Conservation (phyloP, 208 protist genomes). For the Trypanosomatidae sp. region DNA sequence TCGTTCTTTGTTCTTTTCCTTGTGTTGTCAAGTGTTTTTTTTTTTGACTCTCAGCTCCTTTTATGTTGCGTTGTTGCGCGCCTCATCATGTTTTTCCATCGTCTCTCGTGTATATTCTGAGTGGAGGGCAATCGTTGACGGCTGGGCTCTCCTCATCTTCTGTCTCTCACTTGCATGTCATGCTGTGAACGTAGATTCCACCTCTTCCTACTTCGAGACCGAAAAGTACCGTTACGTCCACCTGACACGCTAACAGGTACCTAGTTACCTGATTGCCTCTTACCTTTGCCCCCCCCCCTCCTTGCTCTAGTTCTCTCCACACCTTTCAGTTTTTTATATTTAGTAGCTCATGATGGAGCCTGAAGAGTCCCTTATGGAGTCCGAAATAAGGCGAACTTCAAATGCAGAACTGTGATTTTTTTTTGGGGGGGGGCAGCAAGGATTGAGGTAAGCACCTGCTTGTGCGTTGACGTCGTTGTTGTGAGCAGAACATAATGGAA, state of each 20-base stretch:
- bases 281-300: background rate
- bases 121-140: background rate
- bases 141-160: background rate
- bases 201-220: too few species aligned
- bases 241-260: background rate
- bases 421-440: background rate
- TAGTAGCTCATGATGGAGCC: background rate
- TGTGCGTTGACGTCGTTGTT: background rate
- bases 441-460: background rate
- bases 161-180: background rate
- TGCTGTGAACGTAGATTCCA: background rate
- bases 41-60: background rate
- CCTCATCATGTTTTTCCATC: background rate
- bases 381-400: background rate
- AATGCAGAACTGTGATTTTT: background rate
- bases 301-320: background rate
- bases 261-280: background rate
- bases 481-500: background rate
- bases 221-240: background rate
- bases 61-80: background rate
- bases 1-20: background rate
- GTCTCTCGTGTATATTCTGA: background rate
- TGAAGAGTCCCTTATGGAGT: background rate
- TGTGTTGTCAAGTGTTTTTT: background rate
- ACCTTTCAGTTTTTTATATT: background rate